Evolutionary conservation across 441 rosid genomes (phyloP).

Genomic region (Aleurites moluccanus): DNA sequence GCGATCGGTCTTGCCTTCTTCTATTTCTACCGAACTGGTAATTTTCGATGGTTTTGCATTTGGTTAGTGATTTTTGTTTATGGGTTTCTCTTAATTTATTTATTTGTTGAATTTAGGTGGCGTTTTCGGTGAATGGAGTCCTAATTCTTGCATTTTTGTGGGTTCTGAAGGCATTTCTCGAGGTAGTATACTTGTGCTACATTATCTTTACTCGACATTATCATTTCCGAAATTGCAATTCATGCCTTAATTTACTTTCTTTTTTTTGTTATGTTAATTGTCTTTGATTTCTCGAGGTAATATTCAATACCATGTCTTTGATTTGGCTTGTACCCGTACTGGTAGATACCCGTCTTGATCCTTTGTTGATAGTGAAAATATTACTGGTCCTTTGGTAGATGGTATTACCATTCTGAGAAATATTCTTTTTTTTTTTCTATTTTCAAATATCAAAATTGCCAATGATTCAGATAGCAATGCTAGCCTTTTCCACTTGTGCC

Average conservation of each 20-base stretch:
- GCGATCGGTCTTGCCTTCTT: conserved; percentile 67
- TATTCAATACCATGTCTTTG: no score
- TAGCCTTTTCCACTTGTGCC: no score
- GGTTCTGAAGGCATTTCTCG: conserved; percentile 89
- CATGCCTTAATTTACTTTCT: background rate
- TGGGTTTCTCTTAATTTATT: background rate
- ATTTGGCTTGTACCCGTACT: background rate
- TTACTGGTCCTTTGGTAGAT: background rate
- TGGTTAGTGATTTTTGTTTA: no score
- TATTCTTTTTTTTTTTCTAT: background rate
- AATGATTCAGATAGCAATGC: no score
- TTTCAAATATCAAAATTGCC: background rate
- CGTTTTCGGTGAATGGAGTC: conserved; percentile 81
- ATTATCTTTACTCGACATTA: background rate
- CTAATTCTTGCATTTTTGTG: conserved; percentile 75
- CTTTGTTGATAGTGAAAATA: background rate
- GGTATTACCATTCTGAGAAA: background rate
- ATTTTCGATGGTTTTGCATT: background rate
- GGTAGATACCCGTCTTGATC: background rate
- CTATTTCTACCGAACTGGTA: conserved; percentile 65
- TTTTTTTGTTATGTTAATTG: background rate
- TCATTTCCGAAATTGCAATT: background rate
- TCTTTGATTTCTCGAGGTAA: background rate
- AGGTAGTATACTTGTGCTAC: conserved; percentile 39
- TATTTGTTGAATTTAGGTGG: conserved; percentile 44